Evolutionary conservation across 2,329 filamentous ascomycete species (phyloP).

Genomic region (Xylaria sp.): DNA sequence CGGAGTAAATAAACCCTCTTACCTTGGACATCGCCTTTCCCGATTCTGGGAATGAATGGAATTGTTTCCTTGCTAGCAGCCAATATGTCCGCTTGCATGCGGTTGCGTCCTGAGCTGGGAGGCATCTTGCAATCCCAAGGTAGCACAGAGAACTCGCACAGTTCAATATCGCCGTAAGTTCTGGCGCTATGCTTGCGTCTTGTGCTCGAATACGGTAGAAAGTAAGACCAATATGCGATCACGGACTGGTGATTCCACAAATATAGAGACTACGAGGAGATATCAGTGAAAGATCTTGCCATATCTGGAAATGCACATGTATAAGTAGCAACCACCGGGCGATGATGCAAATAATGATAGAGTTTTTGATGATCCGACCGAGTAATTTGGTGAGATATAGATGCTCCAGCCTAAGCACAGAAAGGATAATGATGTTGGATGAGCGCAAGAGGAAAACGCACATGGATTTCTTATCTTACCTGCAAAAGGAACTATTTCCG

Average conservation of each 20-base stretch:
- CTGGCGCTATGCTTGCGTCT: neutral
- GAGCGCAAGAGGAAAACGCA: neutral
- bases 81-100: slow-evolving; percentile 42
- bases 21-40: slow-evolving; percentile 70
- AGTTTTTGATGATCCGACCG: neutral
- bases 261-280: neutral
- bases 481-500: neutral
- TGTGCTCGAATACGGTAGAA: neutral
- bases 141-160: neutral
- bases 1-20: neutral
- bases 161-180: neutral
- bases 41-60: slow-evolving; percentile 60
- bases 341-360: neutral
- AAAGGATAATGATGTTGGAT: neutral
- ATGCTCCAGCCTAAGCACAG: no score
- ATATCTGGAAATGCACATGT: neutral
- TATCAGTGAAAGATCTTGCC: neutral
- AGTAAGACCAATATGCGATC: neutral
- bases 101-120: slow-evolving; percentile 26
- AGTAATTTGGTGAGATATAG: neutral
- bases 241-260: neutral
- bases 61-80: slow-evolving; percentile 34
- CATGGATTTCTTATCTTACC: neutral
- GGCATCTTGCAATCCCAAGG: slow-evolving; percentile 36
- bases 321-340: neutral